phyloP scores from a whole-genome alignment of 495 filamentous ascomycete species.

The Parathielavia appendiculata region DNA sequence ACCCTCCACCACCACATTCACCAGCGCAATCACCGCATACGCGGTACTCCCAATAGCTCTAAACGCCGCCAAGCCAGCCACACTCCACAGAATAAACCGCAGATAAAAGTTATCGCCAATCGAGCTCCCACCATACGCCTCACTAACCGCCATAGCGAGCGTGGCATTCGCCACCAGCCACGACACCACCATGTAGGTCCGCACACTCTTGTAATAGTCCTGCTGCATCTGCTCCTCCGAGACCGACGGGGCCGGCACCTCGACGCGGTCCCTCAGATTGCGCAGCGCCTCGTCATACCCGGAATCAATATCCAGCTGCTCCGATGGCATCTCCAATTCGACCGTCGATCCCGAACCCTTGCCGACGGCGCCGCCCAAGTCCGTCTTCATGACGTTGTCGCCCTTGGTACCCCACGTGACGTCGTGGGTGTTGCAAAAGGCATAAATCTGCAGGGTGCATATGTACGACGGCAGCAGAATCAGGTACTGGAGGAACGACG shows the following conservation, averaged over 20 bases:
- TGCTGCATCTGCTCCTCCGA: conserved; percentile 84
- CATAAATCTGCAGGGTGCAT: conserved; percentile 96
- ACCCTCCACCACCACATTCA: conserved; percentile 83
- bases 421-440: conserved; percentile 99
- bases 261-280: conserved; percentile 88
- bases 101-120: conserved; percentile 86
- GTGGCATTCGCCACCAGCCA: conserved; percentile 94
- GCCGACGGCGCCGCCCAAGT: conserved; percentile 77
- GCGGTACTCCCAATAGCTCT: conserved; percentile 73
- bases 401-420: conserved; percentile 99
- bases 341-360: conserved; percentile 67
- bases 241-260: conserved; percentile 58
- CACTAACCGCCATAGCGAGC: conserved; percentile 88
- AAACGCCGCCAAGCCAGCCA: conserved; percentile 80
- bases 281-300: conserved; percentile 96
- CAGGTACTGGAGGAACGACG: conserved; percentile 88
- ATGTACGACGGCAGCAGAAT: conserved; percentile 87
- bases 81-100: conserved; percentile 86
- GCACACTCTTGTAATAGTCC: conserved; percentile 96
- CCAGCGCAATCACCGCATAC: conserved; percentile 73
- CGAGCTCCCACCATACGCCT: conserved; percentile 65
- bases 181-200: conserved; percentile 96
- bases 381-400: conserved; percentile 87
- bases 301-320: conserved; percentile 96
- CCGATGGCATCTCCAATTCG: conserved; percentile 91